phyloP scores from a whole-genome alignment of 1,284 basidiomycete species.

The Tilletia walkeri region DNA sequence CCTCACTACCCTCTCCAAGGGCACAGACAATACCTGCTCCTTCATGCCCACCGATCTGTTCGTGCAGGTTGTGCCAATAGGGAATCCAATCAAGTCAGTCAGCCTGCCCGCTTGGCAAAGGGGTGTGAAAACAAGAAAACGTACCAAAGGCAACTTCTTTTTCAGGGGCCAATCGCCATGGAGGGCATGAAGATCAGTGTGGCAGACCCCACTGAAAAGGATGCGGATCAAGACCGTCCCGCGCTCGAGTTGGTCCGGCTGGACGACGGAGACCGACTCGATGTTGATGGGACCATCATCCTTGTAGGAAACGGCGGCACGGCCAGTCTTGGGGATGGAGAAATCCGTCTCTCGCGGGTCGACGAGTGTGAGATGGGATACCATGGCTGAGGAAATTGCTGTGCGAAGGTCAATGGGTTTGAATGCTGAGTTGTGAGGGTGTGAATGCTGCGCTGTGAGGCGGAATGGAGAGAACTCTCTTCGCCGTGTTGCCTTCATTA shows the following conservation, averaged over 20 bases:
- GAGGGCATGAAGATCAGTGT: constrained; percentile 44
- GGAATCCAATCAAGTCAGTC: background rate
- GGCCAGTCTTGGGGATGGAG: constrained; percentile 31
- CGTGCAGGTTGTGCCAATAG: background rate
- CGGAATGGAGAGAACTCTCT: too few relatives aligned
- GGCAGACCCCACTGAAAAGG: constrained; percentile 46
- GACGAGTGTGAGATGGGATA: background rate
- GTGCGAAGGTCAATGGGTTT: too few relatives aligned
- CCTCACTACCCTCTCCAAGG: constrained; percentile 69
- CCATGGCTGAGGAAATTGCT: too few relatives aligned
- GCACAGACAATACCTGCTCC: constrained; percentile 68
- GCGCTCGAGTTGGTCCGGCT: constrained; percentile 63
- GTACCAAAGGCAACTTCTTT: constrained; percentile 59
- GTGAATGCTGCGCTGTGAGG: too few relatives aligned
- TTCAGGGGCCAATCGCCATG: constrained; percentile 53
- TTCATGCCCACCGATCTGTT: constrained; percentile 75
- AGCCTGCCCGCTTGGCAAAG: too few relatives aligned
- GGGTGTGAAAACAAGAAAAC: background rate
- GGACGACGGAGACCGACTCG: background rate
- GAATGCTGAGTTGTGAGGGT: too few relatives aligned
- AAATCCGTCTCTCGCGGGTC: constrained; percentile 41
- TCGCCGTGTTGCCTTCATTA: too few relatives aligned
- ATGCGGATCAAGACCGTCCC: constrained; percentile 80
- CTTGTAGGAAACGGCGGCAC: constrained; percentile 42
- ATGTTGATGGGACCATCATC: constrained; percentile 40